A percentile compares a stretch with the other conserved stretches of the same genome.
Evolutionary conservation across 257 asterid species (phyloP).

Genomic region (Voacanga thouarsii): DNA sequence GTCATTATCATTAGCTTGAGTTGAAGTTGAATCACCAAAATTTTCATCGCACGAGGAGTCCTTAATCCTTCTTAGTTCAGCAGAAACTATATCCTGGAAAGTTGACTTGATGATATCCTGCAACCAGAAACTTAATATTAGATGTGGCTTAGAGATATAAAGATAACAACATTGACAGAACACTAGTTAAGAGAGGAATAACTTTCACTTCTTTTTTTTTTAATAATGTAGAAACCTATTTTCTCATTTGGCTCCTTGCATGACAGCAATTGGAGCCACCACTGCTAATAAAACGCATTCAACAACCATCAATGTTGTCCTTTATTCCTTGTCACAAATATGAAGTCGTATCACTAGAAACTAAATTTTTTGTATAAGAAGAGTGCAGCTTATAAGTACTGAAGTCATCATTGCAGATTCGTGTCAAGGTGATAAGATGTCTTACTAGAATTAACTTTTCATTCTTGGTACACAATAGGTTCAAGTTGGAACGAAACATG

Average conservation of each 20-base stretch:
- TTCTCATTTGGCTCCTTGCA: background rate
- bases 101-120: constrained; percentile 64
- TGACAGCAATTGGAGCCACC: background rate
- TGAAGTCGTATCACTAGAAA: background rate
- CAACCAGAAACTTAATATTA: constrained; percentile 19
- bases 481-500: background rate
- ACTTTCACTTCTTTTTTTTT: background rate
- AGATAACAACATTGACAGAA: background rate
- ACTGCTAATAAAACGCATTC: background rate
- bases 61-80: constrained; percentile 67
- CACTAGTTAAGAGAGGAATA: background rate
- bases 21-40: constrained; percentile 20
- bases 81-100: constrained; percentile 68
- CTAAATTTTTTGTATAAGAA: background rate
- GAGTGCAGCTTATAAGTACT: background rate
- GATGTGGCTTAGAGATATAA: background rate
- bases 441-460: background rate
- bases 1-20: constrained; percentile 46
- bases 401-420: background rate
- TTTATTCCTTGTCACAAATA: background rate
- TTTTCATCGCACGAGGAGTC: constrained; percentile 34
- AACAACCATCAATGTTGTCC: background rate
- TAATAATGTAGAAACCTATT: background rate
- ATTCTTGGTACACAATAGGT: background rate
- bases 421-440: background rate